Base-by-base conservation (phyloP, 192 early-diverging fungal genomes). In the Umbelopsis sp. region DNA sequence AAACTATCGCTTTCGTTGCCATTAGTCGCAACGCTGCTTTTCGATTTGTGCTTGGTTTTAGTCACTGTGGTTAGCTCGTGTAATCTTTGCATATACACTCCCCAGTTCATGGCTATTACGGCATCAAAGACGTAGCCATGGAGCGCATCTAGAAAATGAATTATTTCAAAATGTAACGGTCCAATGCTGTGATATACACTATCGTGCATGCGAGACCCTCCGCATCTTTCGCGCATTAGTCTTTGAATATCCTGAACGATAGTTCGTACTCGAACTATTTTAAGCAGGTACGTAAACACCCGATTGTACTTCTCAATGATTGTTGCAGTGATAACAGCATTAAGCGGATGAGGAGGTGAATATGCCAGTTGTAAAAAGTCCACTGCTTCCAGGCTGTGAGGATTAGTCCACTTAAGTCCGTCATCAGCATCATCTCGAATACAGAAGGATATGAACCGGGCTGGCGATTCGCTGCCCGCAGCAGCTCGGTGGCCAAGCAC, bases 301-400 rank as follows among this genome's bases (percentile, higher is more conserved):
- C 74, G 73, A 35, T 81, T 81, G 55, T 87, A 87, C 48, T 83
- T 84, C 35, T 74, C 67, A 7, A 82, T 44, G 13, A 71, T 66
- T 3, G 49, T 66, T 8, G 78, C 64, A 0, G 83, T 82, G 27
- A 85, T 78, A 30, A 87, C 30, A 2, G 83, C 64, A 23, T 77
- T 81, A 10, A 87, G 53, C 0, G 85, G 85, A 20, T 79, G 72
- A 10, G 78, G 74, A 12, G 83, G 74, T 48, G 77, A 74, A 71
- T 84, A 87, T 15, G 76, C 65, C 44, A 87, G 46, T 10, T 80
- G 79, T 22, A 87, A 70, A 68, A 85, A 87, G 44, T 87, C 85
- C 2, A 85, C 68, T n/a, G 83, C 81, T 27, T 81, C 81, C 8
- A 84, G 46, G 16, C 84, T 78, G 55, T 86, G 71, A 3, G 76